Base-by-base conservation (phyloP, 2,329 filamentous ascomycete genomes). In the Exophiala xenobiotica region DNA sequence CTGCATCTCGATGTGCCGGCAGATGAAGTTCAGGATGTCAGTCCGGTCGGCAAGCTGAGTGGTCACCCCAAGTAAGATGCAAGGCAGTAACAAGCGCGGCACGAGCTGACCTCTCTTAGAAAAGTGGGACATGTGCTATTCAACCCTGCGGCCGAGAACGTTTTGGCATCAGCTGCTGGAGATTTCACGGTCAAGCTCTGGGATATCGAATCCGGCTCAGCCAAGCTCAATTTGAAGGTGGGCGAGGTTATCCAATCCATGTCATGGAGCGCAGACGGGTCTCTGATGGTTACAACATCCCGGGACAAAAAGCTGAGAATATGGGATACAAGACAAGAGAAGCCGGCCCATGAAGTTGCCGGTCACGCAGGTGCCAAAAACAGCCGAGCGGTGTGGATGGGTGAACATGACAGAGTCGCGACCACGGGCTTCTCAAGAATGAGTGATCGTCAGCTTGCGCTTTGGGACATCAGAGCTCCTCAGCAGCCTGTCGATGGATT, bases 41-140 rank as follows among this genome's bases (percentile, higher is more conserved):
- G 82, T 41, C 93, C 93, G 6, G 77, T 91, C 42, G 84, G 82
- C 65, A 95, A 88, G 75, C 78, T 99, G 58, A 80, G 82, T 43
- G 93, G 92, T 8, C 93, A 99, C 70, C 85, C 90, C 61, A 88
- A 88, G 87, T 91, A 74, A 53, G 78, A n/a, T n/a, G n/a, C n/a
- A n/a, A n/a, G n/a, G n/a, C n/a, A n/a, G n/a, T n/a, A n/a, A n/a
- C 11, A 46, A 31, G 51, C 54, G 41, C 51, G 39, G n/a, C n/a
- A n/a, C n/a, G 20, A 29, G 42, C 53, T 62, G 37, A 51, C 53
- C 56, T 46, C 33, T 14, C 49, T 55, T 68, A 95, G 92, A 73
- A 99, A 99, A 74, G 90, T 99, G 59, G 93, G 93, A 56, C 93
- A 99, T 71, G 92, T 99, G 61, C 82, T 96, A 48, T 99, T 97